Evolutionary conservation across 1,284 basidiomycete genomes (phyloP), one percentile per base, ranked within the genome.

Genomic region (Malassezia restricta): DNA sequence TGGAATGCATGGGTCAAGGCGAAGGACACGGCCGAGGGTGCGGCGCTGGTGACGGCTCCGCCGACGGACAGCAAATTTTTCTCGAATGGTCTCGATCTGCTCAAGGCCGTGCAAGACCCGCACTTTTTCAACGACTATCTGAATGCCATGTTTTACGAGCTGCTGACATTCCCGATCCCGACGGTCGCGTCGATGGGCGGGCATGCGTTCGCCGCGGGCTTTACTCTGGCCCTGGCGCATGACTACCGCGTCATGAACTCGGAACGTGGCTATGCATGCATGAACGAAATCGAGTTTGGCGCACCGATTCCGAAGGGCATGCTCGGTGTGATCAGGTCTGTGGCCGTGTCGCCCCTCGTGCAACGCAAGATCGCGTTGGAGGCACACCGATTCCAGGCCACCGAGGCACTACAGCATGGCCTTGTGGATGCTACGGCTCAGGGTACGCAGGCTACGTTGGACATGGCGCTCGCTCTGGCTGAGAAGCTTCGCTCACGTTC

Each of bases 161-260:
- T 76, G 9, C 59, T 77, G 43, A 75, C 75, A 4, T 76, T 77
- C 63, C 76, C 76, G 6, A 65, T 78, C 49, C 64, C 76, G 39
- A 86, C 83, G 4, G 80, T 94, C 56, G 86, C 87, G 27, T 86
- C 87, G 3, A 81, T 94, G 65, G 91, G 91, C 68, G 90, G 90
- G 0, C 90, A 94, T 68, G 84, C 83, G 51, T 94, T 88, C 71
- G 90, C 90, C 2, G 90, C 79, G 7, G 90, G 82, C 14, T 83
- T 88, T 70, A 82, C 87, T 64, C 76, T 92, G 17, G 80, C 85
- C 1, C 75, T 91, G 46, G 79, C 79, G 5, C 92, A 88, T 71
- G 90, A 95, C 74, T 92, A 87, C 75, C 81, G 90, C 31, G 79
- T 94, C 51, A 90, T 92, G 83, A 84, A 81, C 17, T 84, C 86